Evolutionary conservation across 495 filamentous ascomycete species (phyloP), one percentile per base, ranked within the genome.

Genomic region (Astrocystis sublimbata): DNA sequence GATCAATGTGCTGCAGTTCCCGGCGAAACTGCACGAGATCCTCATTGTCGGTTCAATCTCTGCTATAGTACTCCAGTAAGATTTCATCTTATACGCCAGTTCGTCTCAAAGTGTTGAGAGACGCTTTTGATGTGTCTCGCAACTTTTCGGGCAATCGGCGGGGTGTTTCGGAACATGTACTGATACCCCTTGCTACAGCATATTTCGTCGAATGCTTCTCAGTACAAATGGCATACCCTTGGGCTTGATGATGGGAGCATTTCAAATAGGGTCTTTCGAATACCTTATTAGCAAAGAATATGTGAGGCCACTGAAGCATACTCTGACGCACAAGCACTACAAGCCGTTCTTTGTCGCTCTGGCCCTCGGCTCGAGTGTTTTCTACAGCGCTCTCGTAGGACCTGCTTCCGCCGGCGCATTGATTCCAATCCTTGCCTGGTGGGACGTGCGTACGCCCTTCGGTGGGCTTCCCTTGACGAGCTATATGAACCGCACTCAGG

Each of bases 11-110:
- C n/a, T n/a, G n/a, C n/a, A n/a, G n/a, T n/a, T n/a, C n/a, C n/a
- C n/a, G 7, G 59, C 59, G 8, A 61, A 61, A 23, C 17, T 61
- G n/a, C 59, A 61, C 24, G 59, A 61, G 59, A 61, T 61, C 23
- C 47, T 61, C 7, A 54, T 61, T 3, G 47, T 61, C 10, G 59
- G 47, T 2, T 61, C 59, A 3, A 23, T 61, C 4, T 61, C 59
- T 17, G 38, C 40, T 21, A 61, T 61, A 19, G 59, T 61, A 0
- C 26, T 61, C 13, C 58, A 61, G 51, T 54, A 35, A 54, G 51
- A n/a, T 54, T 54, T 54, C 12, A 6, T n/a, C 35, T 21, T 23
- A 3, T 0, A 4, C 26, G 4, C 23, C 3, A 0, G 9, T 52
- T 52, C 17, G 36, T 8, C 24, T 0, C 24, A 4, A 23, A n/a